Evolutionary conservation across 176 grass and related monocot genomes (phyloP), one percentile per base, ranked within the genome.

Genomic region (Ampelocalamus luodianensis): DNA sequence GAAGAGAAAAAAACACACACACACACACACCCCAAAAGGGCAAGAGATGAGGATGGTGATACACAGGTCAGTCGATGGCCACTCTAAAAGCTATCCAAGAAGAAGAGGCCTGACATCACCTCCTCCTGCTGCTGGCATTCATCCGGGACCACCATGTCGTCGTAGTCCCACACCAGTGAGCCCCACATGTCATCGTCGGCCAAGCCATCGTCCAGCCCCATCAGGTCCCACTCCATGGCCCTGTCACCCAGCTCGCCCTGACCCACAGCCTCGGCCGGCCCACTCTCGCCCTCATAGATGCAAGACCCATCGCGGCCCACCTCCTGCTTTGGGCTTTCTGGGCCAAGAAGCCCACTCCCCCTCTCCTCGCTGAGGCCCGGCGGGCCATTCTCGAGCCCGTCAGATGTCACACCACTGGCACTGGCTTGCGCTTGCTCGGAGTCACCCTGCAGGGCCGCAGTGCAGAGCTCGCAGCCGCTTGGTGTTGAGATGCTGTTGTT

Each of bases 201-300:
- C 0, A 76, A 20, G 63, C 40, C 48, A 2, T 89, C 79, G 20
- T 92, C 90, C 16, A 92, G 74, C 4, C 68, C 87, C 83, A 44
- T 49, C 79, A 83, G 26, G 62, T 89, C 87, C 90, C 90, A 89
- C 12, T 83, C 81, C 68, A 89, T 64, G 69, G 42, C 51, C 43
- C 79, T 79, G 20, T 79, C 71, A 18, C 32, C 49, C 50, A 65
- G 53, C 13, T 59, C 3, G 0, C 27, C 60, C 6, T 68, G 59
- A 40, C 13, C 78, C 60, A 51, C 29, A 2, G 10, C n/a, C 10
- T 36, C 34, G 3, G 2, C 3, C 5, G 38, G 10, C 42, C 77
- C 68, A 40, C 22, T 23, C 7, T 12, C 67, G 10, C 23, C 20
- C 16, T 71, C 69, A 0, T 40, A 51, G 11, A 51, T 61, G 63